These are phyloP conservation scores for Saturnispora quitensis DNA, from an alignment of 805 yeast genomes.

Conservation along the genomic window DNA sequence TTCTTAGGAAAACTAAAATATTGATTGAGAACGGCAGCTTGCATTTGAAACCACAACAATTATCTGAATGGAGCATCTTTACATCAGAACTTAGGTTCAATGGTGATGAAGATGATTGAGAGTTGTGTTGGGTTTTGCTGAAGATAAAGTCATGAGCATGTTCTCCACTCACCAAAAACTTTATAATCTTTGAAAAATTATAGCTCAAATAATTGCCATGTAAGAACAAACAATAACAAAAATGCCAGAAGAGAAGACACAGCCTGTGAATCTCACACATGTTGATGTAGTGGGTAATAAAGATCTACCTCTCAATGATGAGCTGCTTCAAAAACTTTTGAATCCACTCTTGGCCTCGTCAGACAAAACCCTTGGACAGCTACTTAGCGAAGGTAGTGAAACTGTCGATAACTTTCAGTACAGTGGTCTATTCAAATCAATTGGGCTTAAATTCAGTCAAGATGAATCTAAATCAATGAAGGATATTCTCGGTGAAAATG, in stretches of 20 bases:
- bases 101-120: background rate
- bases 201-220: background rate
- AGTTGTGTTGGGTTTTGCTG: background rate
- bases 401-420: conserved; percentile 18
- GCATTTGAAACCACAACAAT: conserved; percentile 14
- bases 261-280: conserved; percentile 23
- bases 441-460: conserved; percentile 18
- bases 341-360: conserved; percentile 33
- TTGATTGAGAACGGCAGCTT: conserved; percentile 16
- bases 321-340: conserved; percentile 36
- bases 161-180: background rate
- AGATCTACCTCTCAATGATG: conserved; percentile 24
- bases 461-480: conserved; percentile 6
- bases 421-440: conserved; percentile 23
- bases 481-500: conserved; percentile 4
- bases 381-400: conserved; percentile 23
- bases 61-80: conserved; percentile 19
- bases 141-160: background rate
- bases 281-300: conserved; percentile 27
- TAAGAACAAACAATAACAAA: background rate
- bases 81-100: conserved; percentile 6
- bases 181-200: background rate
- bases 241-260: conserved; percentile 1
- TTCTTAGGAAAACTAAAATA: conserved; percentile 20
- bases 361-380: conserved; percentile 34